phyloP scores from a whole-genome alignment of 1,139 yeast species.

The Suhomyces bribrorum region DNA sequence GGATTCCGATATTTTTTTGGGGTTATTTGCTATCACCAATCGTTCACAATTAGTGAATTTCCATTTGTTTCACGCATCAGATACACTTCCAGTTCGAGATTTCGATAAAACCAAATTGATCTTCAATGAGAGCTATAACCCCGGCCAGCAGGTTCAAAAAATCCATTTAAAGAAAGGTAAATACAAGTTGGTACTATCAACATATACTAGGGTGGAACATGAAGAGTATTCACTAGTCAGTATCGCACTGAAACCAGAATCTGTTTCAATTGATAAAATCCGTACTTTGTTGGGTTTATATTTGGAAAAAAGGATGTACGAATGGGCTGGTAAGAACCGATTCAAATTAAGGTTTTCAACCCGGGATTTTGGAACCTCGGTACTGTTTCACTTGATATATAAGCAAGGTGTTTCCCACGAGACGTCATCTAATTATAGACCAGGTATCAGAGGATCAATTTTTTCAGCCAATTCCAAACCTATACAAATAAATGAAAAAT shows the following conservation, averaged over 20 bases:
- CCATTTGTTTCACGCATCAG: conserved; percentile 44
- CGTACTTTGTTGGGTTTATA: conserved; percentile 41
- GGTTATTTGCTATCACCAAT: conserved; percentile 23
- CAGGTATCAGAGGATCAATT: conserved; percentile 46
- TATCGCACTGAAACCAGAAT: conserved; percentile 13
- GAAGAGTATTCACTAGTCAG: conserved; percentile 15
- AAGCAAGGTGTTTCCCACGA: conserved; percentile 20
- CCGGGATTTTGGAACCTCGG: conserved; percentile 21
- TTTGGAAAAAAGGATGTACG: conserved; percentile 20
- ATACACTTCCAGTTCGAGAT: conserved; percentile 21
- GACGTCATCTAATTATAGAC: conserved; percentile 33
- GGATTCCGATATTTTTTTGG: conserved; percentile 22
- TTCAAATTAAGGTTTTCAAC: conserved; percentile 32
- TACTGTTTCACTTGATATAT: conserved; percentile 31
- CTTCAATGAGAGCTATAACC: conserved; percentile 29
- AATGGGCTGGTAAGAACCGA: conserved; percentile 45
- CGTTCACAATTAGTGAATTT: conserved; percentile 31
- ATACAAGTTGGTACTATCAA: conserved; percentile 37
- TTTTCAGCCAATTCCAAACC: conserved; percentile 34
- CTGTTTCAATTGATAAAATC: conserved; percentile 21
- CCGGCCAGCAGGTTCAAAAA: conserved; percentile 21
- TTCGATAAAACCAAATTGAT: conserved; percentile 34
- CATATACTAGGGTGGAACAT: conserved; percentile 22
- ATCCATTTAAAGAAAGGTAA: conserved; percentile 37
- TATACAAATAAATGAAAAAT: conserved; percentile 37